These are phyloP conservation scores for Entelexis sorbosivorans DNA, from an alignment of 1,139 yeast species.

Conservation along the genomic window DNA sequence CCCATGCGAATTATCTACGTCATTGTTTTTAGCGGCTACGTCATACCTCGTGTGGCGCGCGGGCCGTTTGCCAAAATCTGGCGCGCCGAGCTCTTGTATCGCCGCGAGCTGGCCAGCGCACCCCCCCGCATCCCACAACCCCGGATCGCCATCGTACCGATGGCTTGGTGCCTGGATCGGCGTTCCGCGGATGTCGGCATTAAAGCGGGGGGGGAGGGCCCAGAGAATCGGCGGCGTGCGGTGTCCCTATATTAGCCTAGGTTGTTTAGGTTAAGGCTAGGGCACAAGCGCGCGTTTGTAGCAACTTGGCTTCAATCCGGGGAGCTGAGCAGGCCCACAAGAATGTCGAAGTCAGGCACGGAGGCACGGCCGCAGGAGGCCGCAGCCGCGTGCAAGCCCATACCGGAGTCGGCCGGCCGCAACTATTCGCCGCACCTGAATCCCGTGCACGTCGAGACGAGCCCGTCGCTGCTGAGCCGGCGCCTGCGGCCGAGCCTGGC, in stretches of 20 bases:
- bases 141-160: no score
- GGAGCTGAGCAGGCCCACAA: not conserved
- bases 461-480: constrained; percentile 19
- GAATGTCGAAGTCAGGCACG: not conserved
- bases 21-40: no score
- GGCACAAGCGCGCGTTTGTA: not conserved
- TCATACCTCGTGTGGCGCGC: no score
- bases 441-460: constrained; percentile 16
- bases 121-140: no score
- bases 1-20: no score
- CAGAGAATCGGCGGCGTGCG: not conserved
- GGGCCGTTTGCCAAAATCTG: no score
- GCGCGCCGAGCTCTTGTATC: no score
- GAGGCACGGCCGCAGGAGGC: not conserved
- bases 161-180: no score
- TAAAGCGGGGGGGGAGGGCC: no score
- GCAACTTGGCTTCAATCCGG: not conserved
- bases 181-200: no score
- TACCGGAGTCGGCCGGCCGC: not conserved
- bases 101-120: no score
- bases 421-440: constrained; percentile 17
- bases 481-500: constrained; percentile 7
- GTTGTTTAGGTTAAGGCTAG: constrained; percentile 3
- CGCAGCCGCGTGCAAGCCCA: not conserved
- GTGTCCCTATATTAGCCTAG: no score